These are phyloP conservation scores for Syzygium malaccense DNA, from an alignment of 441 rosid species.

Conservation along the genomic window DNA sequence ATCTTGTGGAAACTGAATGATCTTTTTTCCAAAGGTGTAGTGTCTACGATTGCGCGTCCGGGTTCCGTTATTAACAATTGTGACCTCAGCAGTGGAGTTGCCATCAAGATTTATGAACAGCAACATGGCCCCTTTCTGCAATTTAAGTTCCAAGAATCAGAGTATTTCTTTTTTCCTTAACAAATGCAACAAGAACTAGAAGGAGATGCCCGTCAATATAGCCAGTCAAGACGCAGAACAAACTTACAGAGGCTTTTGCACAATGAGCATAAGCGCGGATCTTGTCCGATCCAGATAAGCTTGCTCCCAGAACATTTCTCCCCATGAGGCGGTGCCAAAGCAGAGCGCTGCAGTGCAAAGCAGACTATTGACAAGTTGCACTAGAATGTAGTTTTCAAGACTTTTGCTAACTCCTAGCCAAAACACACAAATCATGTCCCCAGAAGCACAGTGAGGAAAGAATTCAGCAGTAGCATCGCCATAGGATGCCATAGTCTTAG, in stretches of 20 bases:
- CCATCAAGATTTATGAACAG: constrained; percentile 76
- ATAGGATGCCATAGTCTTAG: neutral
- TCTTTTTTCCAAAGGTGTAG: constrained; percentile 9
- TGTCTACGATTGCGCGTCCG: neutral
- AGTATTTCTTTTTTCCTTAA: constrained; percentile 2
- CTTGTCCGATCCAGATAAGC: constrained; percentile 54
- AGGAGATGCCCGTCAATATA: neutral
- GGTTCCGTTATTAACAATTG: constrained; percentile 11
- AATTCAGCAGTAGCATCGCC: neutral
- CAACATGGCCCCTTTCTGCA: constrained; percentile 73
- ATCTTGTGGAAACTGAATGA: constrained; percentile 14
- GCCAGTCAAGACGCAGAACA: neutral
- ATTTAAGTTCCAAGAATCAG: neutral
- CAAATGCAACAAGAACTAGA: neutral
- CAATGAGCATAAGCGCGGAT: constrained; percentile 84
- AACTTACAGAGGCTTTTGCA: constrained; percentile 70
- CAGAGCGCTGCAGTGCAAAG: constrained; percentile 62
- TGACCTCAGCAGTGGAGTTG: constrained; percentile 37
- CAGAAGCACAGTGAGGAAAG: neutral
- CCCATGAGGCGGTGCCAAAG: constrained; percentile 92
- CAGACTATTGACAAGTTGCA: neutral
- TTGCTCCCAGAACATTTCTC: constrained; percentile 53
- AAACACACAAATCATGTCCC: neutral
- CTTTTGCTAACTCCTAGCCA: neutral
- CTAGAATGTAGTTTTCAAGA: neutral